A percentile compares a stretch with the other conserved stretches of the same genome.
phyloP scores from a whole-genome alignment of 306 rosid genomes.

The Castanea crenata region DNA sequence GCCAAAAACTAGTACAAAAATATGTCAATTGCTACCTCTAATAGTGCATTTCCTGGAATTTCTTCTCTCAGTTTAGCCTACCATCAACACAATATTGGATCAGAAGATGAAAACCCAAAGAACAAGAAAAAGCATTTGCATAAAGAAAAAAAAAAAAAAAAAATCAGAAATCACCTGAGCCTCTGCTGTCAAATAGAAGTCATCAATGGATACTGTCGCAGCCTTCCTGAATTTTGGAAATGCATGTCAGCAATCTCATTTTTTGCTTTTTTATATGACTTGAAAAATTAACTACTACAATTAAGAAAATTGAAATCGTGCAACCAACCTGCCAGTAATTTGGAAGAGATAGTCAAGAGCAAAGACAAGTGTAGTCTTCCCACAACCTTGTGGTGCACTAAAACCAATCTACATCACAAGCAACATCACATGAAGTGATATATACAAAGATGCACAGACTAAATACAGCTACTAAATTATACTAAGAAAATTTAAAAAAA shows the following conservation, averaged over 20 bases:
- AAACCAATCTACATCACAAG: constrained; percentile 73
- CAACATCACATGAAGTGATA: not conserved
- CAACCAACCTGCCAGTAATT: constrained; percentile 49
- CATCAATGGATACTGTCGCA: constrained; percentile 85
- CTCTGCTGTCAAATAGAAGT: constrained; percentile 85
- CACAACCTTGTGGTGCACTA: constrained; percentile 99
- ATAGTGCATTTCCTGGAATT: constrained; percentile 77
- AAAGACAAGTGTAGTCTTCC: constrained; percentile 93
- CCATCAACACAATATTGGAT: constrained; percentile 34
- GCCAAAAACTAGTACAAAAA: constrained; percentile 1
- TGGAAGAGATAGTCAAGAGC: constrained; percentile 85
- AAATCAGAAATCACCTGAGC: constrained; percentile 56
- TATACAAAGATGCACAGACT: not conserved
- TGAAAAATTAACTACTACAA: constrained; percentile 14
- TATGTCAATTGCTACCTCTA: constrained; percentile 62
- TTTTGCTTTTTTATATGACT: not conserved
- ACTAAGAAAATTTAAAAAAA: not conserved
- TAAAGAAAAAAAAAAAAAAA: not conserved
- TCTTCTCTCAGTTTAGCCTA: constrained; percentile 75
- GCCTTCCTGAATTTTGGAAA: constrained; percentile 68
- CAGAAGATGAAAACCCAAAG: constrained; percentile 5
- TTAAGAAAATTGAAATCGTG: not conserved
- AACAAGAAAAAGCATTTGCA: constrained; percentile 3
- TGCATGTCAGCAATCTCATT: constrained; percentile 19
- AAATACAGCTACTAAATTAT: not conserved